Evolutionary conservation across 306 rosid genomes (phyloP).

Genomic region (Citrullus amarus): DNA sequence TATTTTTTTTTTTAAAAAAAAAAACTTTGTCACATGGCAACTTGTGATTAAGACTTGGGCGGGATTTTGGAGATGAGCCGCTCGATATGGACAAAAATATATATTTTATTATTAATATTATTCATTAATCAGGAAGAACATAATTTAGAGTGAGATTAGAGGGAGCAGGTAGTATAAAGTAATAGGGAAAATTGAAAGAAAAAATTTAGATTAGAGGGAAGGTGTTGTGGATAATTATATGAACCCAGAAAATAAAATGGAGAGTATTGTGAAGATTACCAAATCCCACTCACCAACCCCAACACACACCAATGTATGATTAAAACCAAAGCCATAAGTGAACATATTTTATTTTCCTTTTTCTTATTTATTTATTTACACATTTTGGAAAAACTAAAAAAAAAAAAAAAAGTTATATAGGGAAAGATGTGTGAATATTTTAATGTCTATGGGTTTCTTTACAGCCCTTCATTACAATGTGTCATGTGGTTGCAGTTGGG

Average conservation of each 20-base stretch:
- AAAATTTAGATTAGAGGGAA: slow-evolving; percentile 10
- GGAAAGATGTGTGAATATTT: slow-evolving; percentile 15
- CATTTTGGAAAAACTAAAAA: background rate
- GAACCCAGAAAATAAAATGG: slow-evolving; percentile 24
- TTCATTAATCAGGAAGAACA: no score
- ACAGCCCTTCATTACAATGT: slow-evolving; percentile 16
- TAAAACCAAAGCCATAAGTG: slow-evolving; percentile 14
- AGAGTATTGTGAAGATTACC: slow-evolving; percentile 15
- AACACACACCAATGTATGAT: slow-evolving; percentile 17
- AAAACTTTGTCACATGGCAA: no score
- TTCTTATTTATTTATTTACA: background rate
- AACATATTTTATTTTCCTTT: background rate
- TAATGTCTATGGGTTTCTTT: slow-evolving; percentile 8
- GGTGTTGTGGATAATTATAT: no score
- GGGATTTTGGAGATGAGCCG: no score
- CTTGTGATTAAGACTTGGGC: no score
- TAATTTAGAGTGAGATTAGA: no score
- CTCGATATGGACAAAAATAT: no score
- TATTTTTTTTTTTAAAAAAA: no score
- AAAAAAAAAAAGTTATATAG: no score
- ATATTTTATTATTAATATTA: no score
- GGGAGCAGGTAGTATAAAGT: no score
- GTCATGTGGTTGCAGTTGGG: slow-evolving; percentile 47
- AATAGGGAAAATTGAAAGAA: no score
- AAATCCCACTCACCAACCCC: slow-evolving; percentile 22